Percentiles rank a stretch among this genome's conserved stretches.
phyloP scores from a whole-genome alignment of 257 asterid species.

The Solanum rostratum region DNA sequence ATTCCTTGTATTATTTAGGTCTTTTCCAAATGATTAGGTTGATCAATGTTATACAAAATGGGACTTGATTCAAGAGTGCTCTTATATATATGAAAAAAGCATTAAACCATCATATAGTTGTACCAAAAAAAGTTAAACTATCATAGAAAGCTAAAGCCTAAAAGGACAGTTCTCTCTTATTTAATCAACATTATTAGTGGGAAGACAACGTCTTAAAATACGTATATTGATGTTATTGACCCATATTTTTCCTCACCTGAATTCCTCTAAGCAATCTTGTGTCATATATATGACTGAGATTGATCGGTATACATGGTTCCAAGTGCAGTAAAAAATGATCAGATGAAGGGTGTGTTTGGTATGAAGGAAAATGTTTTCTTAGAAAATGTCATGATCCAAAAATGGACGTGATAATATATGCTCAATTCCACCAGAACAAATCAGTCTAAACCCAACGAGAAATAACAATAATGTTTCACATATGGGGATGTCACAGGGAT shows the following conservation, averaged over 20 bases:
- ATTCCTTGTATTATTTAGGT: too few species aligned
- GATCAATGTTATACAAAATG: background rate
- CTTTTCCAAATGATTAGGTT: background rate
- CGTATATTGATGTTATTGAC: background rate
- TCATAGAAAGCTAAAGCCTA: background rate
- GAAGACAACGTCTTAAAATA: background rate
- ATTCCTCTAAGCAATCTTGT: background rate
- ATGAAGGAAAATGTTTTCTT: too few species aligned
- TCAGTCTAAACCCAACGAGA: too few species aligned
- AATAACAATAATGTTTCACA: too few species aligned
- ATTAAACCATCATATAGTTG: background rate
- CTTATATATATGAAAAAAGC: background rate
- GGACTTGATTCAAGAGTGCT: background rate
- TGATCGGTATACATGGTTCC: background rate
- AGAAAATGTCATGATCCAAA: too few species aligned
- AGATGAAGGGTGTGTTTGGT: too few species aligned
- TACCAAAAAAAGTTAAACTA: too few species aligned
- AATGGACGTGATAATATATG: too few species aligned
- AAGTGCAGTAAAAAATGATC: background rate
- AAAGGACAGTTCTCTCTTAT: background rate
- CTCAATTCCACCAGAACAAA: too few species aligned
- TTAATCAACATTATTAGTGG: background rate
- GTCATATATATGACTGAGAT: background rate
- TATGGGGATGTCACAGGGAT: too few species aligned
- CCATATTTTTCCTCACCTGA: background rate